Conservation (phyloP, 441 rosid genomes). For the Brassica balearica region DNA sequence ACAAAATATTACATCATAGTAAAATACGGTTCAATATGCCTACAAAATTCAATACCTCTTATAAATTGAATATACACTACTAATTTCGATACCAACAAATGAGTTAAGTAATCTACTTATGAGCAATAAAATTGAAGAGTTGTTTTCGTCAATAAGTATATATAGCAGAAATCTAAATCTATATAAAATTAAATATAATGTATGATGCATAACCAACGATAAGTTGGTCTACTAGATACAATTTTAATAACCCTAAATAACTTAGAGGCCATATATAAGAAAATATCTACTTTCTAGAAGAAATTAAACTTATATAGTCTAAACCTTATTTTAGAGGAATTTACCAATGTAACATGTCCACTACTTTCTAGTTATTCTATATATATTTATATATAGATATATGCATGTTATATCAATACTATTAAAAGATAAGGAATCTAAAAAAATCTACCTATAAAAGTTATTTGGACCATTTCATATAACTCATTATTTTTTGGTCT, state of each 20-base stretch:
- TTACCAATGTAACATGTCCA: background rate
- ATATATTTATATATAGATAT: too few relatives aligned
- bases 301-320: background rate
- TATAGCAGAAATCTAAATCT: background rate
- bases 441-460: too few relatives aligned
- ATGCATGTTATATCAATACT: too few relatives aligned
- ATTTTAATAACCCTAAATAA: background rate
- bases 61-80: background rate
- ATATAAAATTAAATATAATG: background rate
- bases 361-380: too few relatives aligned
- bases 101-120: background rate
- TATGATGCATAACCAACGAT: background rate
- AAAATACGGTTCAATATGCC: background rate
- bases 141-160: slow-evolving; percentile 21
- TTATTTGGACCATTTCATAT: too few relatives aligned
- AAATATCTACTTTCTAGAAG: background rate
- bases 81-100: slow-evolving; percentile 13
- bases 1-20: background rate
- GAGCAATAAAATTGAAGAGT: background rate
- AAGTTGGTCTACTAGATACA: background rate
- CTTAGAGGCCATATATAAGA: background rate
- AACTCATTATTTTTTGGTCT: too few relatives aligned
- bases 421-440: too few relatives aligned
- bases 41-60: background rate
- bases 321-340: slow-evolving; percentile 6